A percentile compares a stretch with the other conserved stretches of the same genome.
These are phyloP conservation scores for Lumnitzera racemosa DNA, from an alignment of 345 rosid genomes.

Conservation along the genomic window DNA sequence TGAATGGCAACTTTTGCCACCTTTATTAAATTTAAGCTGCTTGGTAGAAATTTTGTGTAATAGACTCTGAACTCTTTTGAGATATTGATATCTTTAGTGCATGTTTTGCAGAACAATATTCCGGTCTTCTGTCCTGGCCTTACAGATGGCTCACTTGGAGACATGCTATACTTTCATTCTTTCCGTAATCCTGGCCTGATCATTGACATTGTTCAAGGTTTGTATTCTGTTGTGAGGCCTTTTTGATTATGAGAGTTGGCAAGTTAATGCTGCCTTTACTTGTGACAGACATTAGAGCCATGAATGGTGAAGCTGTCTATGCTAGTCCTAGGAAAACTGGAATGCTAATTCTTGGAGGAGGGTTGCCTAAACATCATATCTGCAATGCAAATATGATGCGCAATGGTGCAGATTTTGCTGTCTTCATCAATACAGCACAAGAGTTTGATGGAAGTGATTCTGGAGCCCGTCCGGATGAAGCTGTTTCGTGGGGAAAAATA, in stretches of 20 bases:
- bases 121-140: conserved; percentile 91
- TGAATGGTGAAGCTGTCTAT: conserved; percentile 80
- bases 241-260: neutral
- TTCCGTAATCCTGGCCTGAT: conserved; percentile 51
- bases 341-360: conserved; percentile 88
- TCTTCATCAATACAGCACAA: conserved; percentile 83
- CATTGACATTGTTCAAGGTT: conserved; percentile 71
- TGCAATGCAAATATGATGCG: conserved; percentile 99
- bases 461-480: conserved; percentile 94
- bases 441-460: conserved; percentile 99
- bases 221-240: conserved; percentile 2
- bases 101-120: conserved; percentile 61
- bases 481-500: conserved; percentile 93
- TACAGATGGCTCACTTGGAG: conserved; percentile 96
- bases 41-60: neutral
- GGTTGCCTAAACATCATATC: conserved; percentile 91
- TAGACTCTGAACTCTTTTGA: neutral
- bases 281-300: conserved; percentile 67
- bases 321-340: conserved; percentile 78
- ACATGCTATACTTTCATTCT: conserved; percentile 91
- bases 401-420: conserved; percentile 86
- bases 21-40: no score
- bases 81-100: neutral
- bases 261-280: neutral
- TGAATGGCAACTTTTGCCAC: no score